Percentiles rank a stretch among this genome's conserved stretches.
phyloP scores from a whole-genome alignment of 495 filamentous ascomycete species.

The Podospora australis region DNA sequence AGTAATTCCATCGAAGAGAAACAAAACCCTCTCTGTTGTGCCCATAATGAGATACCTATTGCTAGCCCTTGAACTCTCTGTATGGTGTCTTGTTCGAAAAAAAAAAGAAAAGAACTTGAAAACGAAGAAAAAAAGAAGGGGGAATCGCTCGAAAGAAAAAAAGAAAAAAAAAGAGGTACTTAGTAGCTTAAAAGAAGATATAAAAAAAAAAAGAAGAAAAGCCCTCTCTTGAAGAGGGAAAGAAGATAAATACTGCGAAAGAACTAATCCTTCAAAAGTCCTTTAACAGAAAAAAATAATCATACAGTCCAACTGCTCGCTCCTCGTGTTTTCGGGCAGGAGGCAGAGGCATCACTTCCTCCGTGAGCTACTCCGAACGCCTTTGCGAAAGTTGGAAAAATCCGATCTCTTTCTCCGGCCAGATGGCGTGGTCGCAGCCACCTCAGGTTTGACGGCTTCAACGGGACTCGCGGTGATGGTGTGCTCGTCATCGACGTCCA shows the following conservation, averaged over 20 bases:
- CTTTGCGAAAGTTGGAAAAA: slow-evolving; percentile 1
- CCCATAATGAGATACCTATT: too few species aligned
- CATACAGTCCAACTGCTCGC: slow-evolving; percentile 1
- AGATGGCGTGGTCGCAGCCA: not conserved
- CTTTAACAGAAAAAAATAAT: not conserved
- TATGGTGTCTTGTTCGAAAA: too few species aligned
- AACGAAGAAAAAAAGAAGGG: not conserved
- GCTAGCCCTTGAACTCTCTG: too few species aligned
- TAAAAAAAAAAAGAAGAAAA: not conserved
- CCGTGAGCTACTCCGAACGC: not conserved
- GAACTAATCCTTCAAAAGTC: too few species aligned
- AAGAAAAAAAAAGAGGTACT: not conserved
- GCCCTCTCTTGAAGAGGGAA: not conserved
- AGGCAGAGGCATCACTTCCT: slow-evolving; percentile 1
- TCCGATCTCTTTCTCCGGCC: not conserved
- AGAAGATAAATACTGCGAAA: not conserved
- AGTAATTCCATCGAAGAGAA: too few species aligned
- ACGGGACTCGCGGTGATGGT: slow-evolving; percentile 3
- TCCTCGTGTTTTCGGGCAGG: slow-evolving; percentile 1
- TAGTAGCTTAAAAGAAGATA: too few species aligned
- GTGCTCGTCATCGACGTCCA: slow-evolving; percentile 33
- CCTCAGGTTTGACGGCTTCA: not conserved
- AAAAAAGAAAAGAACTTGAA: not conserved
- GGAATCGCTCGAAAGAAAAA: not conserved
- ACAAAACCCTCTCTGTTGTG: too few species aligned